Evolutionary conservation across 2,329 filamentous ascomycete genomes (phyloP).

Genomic region (Chaetomium olivaceum): DNA sequence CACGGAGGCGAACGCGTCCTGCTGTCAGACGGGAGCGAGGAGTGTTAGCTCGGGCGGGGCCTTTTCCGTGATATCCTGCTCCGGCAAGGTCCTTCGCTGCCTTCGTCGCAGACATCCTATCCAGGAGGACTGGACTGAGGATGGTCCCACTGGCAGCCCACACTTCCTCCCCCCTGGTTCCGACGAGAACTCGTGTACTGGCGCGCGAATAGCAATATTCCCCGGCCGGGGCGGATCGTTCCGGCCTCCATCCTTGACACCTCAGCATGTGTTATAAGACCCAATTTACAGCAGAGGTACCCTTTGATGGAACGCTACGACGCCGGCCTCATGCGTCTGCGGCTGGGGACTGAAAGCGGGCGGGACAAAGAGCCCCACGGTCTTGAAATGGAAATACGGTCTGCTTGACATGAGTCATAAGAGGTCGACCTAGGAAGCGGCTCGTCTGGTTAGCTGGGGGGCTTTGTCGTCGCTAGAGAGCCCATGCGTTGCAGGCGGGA

Average conservation of each 20-base stretch:
- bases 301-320: not conserved
- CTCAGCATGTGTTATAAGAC: not conserved
- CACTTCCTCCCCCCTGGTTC: not conserved
- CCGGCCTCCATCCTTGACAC: not conserved
- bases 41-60: not conserved
- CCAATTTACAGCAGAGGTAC: not conserved
- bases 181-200: not conserved
- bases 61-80: not conserved
- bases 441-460: not conserved
- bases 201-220: not conserved
- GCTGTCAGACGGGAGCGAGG: not conserved
- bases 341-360: not conserved
- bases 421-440: not conserved
- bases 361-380: not conserved
- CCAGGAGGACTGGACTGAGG: not conserved
- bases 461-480: not conserved
- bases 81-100: not conserved
- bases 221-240: not conserved
- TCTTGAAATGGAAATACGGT: not conserved
- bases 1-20: not conserved
- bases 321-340: not conserved
- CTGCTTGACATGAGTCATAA: not conserved
- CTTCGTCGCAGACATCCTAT: not conserved
- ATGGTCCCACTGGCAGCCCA: not conserved
- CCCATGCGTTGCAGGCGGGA: not conserved